Conservation (phyloP, 495 filamentous ascomycete genomes). For the Letharia columbiana region DNA sequence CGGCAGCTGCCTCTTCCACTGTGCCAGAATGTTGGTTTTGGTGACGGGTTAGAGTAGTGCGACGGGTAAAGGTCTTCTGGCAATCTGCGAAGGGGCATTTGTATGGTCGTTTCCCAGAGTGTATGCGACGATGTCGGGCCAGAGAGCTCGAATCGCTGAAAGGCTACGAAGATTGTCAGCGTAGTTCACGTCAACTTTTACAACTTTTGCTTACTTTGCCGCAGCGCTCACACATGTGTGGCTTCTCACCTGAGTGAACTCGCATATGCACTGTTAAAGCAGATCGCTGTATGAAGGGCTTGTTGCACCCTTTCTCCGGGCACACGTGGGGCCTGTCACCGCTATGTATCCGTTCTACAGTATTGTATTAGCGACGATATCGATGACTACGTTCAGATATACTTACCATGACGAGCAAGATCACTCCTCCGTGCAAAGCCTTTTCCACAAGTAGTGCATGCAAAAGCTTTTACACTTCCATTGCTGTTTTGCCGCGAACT, state of each 20-base stretch:
- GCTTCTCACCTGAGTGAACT: constrained; percentile 96
- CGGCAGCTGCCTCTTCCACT: constrained; percentile 83
- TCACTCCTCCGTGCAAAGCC: constrained; percentile 92
- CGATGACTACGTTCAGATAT: not conserved
- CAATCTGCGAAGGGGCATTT: constrained; percentile 97
- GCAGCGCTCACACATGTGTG: constrained; percentile 94
- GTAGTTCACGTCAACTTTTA: constrained; percentile 14
- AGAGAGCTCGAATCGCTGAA: constrained; percentile 97
- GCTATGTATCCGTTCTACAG: constrained; percentile 85
- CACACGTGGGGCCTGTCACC: constrained; percentile 89
- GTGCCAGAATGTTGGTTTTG: constrained; percentile 95
- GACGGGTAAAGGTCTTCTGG: constrained; percentile 95
- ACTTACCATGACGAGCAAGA: constrained; percentile 85
- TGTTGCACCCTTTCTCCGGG: constrained; percentile 79
- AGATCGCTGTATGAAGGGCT: constrained; percentile 97
- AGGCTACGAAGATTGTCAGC: constrained; percentile 50
- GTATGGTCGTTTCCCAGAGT: constrained; percentile 92
- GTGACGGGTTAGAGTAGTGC: constrained; percentile 90
- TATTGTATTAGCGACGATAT: constrained; percentile 27
- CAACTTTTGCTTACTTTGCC: constrained; percentile 61
- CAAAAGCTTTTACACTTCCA: constrained; percentile 68
- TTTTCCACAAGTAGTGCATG: constrained; percentile 86
- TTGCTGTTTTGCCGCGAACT: constrained; percentile 35
- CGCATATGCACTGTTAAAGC: constrained; percentile 91
- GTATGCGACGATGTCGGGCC: constrained; percentile 86